Base-by-base conservation (phyloP, 768 basidiomycete genomes). In the Leccinum broughii region DNA sequence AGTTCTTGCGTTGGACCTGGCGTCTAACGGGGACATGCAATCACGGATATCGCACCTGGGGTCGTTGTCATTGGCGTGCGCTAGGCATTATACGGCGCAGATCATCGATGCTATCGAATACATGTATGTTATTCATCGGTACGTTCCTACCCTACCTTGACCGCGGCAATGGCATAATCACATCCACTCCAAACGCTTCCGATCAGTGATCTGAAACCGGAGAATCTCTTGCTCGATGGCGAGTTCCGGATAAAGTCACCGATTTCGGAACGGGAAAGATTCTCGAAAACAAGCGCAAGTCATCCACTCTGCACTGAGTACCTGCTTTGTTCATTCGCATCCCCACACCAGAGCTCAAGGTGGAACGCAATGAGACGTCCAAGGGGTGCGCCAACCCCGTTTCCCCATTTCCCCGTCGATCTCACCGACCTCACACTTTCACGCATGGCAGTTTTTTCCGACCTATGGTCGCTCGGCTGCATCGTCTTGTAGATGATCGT, bases 51-150 rank as follows among this genome's bases (percentile, higher is more conserved):
- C 84, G 4, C 83, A 82, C 55, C 77, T 93, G 60, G 97, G 97
- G 17, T 98, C 97, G 1, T 77, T 99, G 50, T 92, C 91, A 24
- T 71, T 89, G 5, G 67, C 76, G 6, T 95, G 92, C 57, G 82
- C 90, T 0, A 83, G 87, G 50, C 90, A 92, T 72, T 98, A 98
- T 71, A 81, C 1, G 28, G 8, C 28, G 28, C 28, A 30, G 28
- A 30, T 30, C 28, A 30, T 30, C 8, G 28, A 30, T 65, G 90
- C 95, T 0, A 77, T 98, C 59, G 86, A 85, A 52, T 96, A 89
- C 75, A 96, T 99, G 83, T 97, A 98, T 5, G 87, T 99, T 56
- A 87, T 95, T 49, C 97, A 99, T 70, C 88, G 96, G 80, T 86
- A 55, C 46, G 76, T 56, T 35, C 13, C 48, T 49, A 9, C 41